A percentile compares a stretch with the other conserved stretches of the same genome.
Evolutionary conservation across 176 grass and related monocot genomes (phyloP).

Genomic region (Themeda triandra): DNA sequence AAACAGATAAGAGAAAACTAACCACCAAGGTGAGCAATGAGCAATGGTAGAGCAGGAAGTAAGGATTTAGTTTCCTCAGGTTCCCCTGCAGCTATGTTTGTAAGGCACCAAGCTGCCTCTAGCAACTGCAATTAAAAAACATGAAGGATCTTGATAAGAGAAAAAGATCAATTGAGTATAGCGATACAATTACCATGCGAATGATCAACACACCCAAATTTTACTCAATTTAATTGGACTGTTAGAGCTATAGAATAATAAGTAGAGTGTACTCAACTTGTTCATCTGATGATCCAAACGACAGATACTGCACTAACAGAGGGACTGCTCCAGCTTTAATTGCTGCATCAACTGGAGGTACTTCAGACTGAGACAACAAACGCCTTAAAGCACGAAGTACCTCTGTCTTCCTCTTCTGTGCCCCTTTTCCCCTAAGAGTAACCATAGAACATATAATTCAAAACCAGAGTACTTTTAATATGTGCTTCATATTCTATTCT

Average conservation of each 20-base stretch:
- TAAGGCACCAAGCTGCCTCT: constrained; percentile 96
- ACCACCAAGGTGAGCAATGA: constrained; percentile 97
- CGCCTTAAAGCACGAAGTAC: constrained; percentile 69
- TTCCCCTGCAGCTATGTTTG: constrained; percentile 88
- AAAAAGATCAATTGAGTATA: constrained; percentile 3
- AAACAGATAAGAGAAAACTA: constrained; percentile 38
- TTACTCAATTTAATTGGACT: constrained; percentile 8
- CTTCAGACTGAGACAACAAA: constrained; percentile 82
- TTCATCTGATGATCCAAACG: constrained; percentile 92
- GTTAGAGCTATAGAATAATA: constrained; percentile 13
- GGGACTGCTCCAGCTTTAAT: constrained; percentile 81
- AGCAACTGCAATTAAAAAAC: constrained; percentile 65
- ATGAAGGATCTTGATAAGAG: constrained; percentile 27
- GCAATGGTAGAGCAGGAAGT: constrained; percentile 79
- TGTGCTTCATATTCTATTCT: neutral
- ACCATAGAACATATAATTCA: constrained; percentile 15
- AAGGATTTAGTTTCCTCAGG: constrained; percentile 84
- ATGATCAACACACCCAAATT: neutral
- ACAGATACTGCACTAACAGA: constrained; percentile 80
- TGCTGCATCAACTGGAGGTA: constrained; percentile 82
- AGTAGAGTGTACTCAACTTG: constrained; percentile 52
- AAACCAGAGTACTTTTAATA: neutral
- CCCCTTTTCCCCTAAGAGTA: constrained; percentile 68
- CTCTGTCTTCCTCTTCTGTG: constrained; percentile 74
- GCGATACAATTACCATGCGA: neutral